Evolutionary conservation across 2,329 filamentous ascomycete species (phyloP), one percentile per base, ranked within the genome.

Genomic region (Aschersonia sp.): DNA sequence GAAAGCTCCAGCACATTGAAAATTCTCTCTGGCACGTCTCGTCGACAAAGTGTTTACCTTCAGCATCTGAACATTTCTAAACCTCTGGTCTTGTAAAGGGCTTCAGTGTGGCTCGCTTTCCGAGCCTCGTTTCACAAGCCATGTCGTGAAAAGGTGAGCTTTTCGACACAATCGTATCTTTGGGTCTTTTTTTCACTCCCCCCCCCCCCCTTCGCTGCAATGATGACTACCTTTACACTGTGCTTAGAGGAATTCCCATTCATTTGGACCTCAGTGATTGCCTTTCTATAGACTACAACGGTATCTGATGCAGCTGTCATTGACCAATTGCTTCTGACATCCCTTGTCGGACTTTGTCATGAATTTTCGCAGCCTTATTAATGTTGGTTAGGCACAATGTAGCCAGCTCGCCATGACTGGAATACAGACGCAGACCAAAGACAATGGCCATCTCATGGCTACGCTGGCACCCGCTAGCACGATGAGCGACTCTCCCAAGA

Each of bases 251-350:
- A 65, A 57, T 44, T 41, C 32, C 68, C 69, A 69, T 73, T 73
- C 71, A 72, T 64, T 72, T 70, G 66, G 70, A 47, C 70, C 76
- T 77, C 74, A 54, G 67, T 83, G 79, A 73, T 68, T 67, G 76
- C 69, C 73, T 70, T 70, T 74, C 66, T 78, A 81, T 83, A 84
- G 85, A 92, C 86, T 92, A 92, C 85, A 90, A 92, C 86, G 86
- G 86, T 92, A 92, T 92, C 86, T 92, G 86, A 92, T 76, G 71
- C 60, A 63, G 62, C 53, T 49, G 11, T 12, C n/a, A 49, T 56
- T 45, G 32, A 43, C 41, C 22, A 39, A 6, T 9, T 5, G 9
- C 31, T 6, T 35, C 43, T 14, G 29, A 31, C 42, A 14, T 43
- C 12, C 11, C 29, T 22, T 22, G 22, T 22, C 22, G 22, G 22